Conservation (phyloP, 106 monocot genomes). For the Hemerocallis citrina region DNA sequence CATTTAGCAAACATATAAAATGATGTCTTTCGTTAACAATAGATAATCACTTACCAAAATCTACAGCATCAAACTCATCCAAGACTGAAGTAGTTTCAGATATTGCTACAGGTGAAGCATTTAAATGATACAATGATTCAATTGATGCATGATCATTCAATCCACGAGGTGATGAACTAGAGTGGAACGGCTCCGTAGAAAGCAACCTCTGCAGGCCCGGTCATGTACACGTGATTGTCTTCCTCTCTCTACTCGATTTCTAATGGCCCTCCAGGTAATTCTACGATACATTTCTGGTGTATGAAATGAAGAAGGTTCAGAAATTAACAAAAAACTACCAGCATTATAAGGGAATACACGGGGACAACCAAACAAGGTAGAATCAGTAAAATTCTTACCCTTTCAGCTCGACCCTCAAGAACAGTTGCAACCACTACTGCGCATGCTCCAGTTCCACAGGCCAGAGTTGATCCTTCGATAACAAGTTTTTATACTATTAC, state of each 20-base stretch:
- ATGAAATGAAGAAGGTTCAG: neutral
- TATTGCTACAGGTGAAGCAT: no score
- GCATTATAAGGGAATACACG: neutral
- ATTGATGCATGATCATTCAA: no score
- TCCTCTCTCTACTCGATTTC: conserved; percentile 90
- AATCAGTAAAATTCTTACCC: conserved; percentile 31
- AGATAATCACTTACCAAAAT: no score
- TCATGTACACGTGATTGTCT: conserved; percentile 96
- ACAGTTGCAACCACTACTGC: conserved; percentile 95
- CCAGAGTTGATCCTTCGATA: conserved; percentile 76
- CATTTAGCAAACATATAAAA: no score
- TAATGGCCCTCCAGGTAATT: conserved; percentile 95
- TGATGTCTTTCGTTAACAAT: no score
- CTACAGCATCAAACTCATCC: no score
- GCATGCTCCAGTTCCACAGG: conserved; percentile 98
- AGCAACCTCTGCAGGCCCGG: conserved; percentile 79
- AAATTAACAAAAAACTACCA: neutral
- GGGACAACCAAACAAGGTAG: neutral
- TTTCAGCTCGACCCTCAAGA: conserved; percentile 76
- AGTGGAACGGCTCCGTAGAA: conserved; percentile 67
- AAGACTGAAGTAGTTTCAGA: no score
- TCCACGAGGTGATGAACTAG: no score
- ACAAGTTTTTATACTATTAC: neutral
- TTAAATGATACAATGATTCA: no score
- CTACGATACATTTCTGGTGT: conserved; percentile 43